These are phyloP conservation scores for Lablab purpureus DNA, from an alignment of 306 rosid genomes.

Conservation along the genomic window DNA sequence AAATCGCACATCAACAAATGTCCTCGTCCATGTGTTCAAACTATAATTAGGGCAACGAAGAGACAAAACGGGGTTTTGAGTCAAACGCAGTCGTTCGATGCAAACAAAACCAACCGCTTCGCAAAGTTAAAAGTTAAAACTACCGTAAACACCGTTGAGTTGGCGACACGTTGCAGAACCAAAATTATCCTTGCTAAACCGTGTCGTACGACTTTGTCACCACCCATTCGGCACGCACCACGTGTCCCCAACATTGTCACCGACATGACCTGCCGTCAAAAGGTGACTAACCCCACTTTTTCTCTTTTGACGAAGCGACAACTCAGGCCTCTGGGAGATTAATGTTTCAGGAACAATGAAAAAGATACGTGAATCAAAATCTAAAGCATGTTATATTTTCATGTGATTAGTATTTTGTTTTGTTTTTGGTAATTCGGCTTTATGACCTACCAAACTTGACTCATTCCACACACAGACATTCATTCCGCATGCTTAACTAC, in stretches of 20 bases:
- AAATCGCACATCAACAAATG: neutral
- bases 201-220: constrained; percentile 7
- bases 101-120: constrained; percentile 12
- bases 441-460: constrained; percentile 12
- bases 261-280: constrained; percentile 41
- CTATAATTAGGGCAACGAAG: neutral
- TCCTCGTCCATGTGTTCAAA: neutral
- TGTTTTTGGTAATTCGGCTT: neutral
- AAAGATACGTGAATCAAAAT: constrained; percentile 22
- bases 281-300: constrained; percentile 12
- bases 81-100: neutral
- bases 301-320: constrained; percentile 1
- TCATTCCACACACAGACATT: neutral
- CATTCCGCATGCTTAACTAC: neutral
- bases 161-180: constrained; percentile 38
- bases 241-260: constrained; percentile 20
- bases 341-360: neutral
- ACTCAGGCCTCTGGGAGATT: neutral
- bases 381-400: neutral
- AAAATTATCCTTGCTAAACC: neutral
- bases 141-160: constrained; percentile 32
- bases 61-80: constrained; percentile 15
- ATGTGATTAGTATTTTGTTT: neutral
- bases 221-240: neutral
- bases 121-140: constrained; percentile 13